These are phyloP conservation scores for Cornus kousa DNA, from an alignment of 148 eudicot genomes.

Conservation along the genomic window DNA sequence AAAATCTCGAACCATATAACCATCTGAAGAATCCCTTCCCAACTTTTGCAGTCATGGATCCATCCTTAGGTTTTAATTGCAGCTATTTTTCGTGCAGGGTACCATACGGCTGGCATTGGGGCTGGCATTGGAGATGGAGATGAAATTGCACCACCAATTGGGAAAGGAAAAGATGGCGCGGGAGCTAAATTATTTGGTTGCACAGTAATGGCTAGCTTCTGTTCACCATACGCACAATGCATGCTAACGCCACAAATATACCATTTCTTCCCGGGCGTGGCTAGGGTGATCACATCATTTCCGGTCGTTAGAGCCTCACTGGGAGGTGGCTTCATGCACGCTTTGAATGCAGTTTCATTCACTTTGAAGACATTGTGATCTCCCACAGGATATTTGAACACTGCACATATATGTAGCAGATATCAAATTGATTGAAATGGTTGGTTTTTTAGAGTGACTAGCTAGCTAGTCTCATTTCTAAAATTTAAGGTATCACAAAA, in stretches of 20 bases:
- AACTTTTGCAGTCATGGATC: no score
- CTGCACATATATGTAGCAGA: slow-evolving; percentile 1
- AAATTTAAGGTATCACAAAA: no score
- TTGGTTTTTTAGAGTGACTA: no score
- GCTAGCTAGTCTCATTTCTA: no score
- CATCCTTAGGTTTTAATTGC: no score
- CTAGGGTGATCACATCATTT: slow-evolving; percentile 23
- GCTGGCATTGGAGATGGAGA: no score
- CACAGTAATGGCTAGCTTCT: slow-evolving; percentile 34
- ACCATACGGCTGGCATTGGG: no score
- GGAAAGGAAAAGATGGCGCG: neutral
- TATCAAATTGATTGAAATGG: no score
- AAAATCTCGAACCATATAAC: no score
- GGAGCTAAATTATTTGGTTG: neutral
- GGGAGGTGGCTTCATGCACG: slow-evolving; percentile 2
- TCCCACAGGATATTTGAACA: slow-evolving; percentile 20
- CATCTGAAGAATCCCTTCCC: no score
- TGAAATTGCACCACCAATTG: no score
- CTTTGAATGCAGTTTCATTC: slow-evolving; percentile 11
- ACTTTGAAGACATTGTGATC: slow-evolving; percentile 25
- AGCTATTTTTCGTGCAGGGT: no score
- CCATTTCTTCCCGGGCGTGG: slow-evolving; percentile 30
- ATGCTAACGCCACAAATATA: slow-evolving; percentile 28
- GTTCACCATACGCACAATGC: slow-evolving; percentile 19
- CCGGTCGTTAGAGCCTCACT: slow-evolving; percentile 11